These are phyloP conservation scores for Yamadazyma diddensiae DNA, from an alignment of 1,139 yeast genomes.

Conservation along the genomic window DNA sequence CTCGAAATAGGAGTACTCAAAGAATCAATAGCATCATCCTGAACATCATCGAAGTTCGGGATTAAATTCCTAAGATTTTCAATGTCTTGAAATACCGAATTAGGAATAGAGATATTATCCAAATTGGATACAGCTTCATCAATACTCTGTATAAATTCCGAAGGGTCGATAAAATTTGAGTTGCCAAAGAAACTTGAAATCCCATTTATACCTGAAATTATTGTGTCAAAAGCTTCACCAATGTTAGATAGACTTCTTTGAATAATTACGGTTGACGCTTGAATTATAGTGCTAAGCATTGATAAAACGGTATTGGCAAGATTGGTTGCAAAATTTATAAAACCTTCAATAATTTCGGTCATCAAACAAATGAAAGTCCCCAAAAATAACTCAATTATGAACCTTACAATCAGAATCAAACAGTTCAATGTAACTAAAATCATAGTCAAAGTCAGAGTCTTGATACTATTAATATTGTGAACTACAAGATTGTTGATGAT, in stretches of 20 bases:
- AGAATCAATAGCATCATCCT: slow-evolving; percentile 26
- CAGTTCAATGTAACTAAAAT: slow-evolving; percentile 47
- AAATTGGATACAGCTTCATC: slow-evolving; percentile 58
- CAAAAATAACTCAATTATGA: slow-evolving; percentile 66
- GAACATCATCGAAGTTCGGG: slow-evolving; percentile 56
- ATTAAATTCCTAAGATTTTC: slow-evolving; percentile 41
- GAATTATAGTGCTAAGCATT: slow-evolving; percentile 45
- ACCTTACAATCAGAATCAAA: slow-evolving; percentile 57
- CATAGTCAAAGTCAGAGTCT: slow-evolving; percentile 35
- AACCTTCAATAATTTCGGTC: slow-evolving; percentile 69
- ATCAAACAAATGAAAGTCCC: slow-evolving; percentile 87
- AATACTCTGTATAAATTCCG: slow-evolving; percentile 32
- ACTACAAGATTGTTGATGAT: slow-evolving; percentile 53
- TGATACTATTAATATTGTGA: slow-evolving; percentile 43
- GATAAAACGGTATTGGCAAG: slow-evolving; percentile 63
- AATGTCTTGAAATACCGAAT: slow-evolving; percentile 52
- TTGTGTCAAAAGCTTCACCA: neutral
- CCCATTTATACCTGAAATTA: slow-evolving; percentile 12
- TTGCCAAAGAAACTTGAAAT: slow-evolving; percentile 52
- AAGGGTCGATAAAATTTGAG: slow-evolving; percentile 29
- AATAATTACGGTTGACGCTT: slow-evolving; percentile 12
- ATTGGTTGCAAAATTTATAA: slow-evolving; percentile 66
- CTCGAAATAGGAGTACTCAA: slow-evolving; percentile 20
- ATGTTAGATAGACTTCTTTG: slow-evolving; percentile 9
- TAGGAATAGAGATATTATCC: slow-evolving; percentile 60